A percentile compares a stretch with the other conserved stretches of the same genome.
phyloP scores from a whole-genome alignment of 2,329 filamentous ascomycete species.

The Aphanocladium album region DNA sequence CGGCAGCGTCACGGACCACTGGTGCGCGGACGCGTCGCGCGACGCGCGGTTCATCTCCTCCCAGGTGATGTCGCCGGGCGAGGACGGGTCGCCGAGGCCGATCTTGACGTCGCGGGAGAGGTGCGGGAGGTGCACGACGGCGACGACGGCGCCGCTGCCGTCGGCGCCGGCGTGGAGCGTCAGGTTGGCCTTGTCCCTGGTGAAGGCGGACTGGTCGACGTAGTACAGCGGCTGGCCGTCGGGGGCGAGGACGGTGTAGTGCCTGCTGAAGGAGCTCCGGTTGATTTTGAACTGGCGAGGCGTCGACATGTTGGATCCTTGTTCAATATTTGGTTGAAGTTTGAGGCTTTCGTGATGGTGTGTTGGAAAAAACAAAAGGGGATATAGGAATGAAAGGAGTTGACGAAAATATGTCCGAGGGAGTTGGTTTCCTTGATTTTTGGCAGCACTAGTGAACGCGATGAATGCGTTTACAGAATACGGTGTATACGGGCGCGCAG shows the following conservation, averaged over 20 bases:
- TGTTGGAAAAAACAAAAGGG: not conserved
- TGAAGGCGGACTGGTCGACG: not conserved
- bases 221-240: not conserved
- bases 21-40: not conserved
- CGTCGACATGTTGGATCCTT: not conserved
- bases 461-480: not conserved
- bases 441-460: not conserved
- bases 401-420: not conserved
- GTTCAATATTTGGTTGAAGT: not conserved
- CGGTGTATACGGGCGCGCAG: not conserved
- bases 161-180: not conserved
- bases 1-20: not conserved
- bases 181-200: not conserved
- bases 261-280: not conserved
- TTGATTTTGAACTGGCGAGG: conserved; percentile 1
- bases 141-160: conserved; percentile 5
- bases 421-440: not conserved
- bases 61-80: not conserved
- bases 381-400: not conserved
- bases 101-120: conserved; percentile 6
- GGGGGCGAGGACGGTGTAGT: not conserved
- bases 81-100: conserved; percentile 6
- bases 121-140: conserved; percentile 8
- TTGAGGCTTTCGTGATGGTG: not conserved
- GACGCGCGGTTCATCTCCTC: not conserved